These are phyloP conservation scores for Phytophthora multivora DNA, from an alignment of 352 stramenopile genomes.

Conservation along the genomic window DNA sequence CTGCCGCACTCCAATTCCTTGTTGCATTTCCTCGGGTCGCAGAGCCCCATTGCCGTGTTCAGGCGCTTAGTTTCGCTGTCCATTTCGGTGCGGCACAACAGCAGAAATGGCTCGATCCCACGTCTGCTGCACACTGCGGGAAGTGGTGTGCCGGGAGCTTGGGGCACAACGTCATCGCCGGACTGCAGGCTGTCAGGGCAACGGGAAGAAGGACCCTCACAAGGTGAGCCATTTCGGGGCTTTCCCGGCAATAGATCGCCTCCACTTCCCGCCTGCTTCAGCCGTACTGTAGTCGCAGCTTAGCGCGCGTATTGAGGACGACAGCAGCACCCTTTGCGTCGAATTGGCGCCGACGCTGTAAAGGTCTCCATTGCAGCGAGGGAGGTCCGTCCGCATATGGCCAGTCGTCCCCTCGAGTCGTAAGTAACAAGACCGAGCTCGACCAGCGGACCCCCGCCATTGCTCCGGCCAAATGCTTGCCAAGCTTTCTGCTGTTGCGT, in stretches of 20 bases:
- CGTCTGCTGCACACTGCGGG: constrained; percentile 32
- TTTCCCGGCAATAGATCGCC: background rate
- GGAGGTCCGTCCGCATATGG: constrained; percentile 3
- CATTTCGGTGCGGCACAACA: constrained; percentile 28
- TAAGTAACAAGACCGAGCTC: constrained; percentile 19
- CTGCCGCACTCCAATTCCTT: background rate
- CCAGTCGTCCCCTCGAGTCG: constrained; percentile 24
- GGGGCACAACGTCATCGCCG: constrained; percentile 18
- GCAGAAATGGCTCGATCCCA: constrained; percentile 22
- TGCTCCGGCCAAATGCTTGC: background rate
- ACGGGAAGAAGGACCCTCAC: constrained; percentile 12
- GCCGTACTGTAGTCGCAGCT: background rate
- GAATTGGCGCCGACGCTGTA: constrained; percentile 4
- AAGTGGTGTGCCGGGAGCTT: constrained; percentile 33
- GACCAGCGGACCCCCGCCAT: constrained; percentile 11
- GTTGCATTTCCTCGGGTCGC: background rate
- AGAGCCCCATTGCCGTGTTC: background rate
- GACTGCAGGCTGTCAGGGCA: background rate
- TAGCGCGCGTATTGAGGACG: background rate
- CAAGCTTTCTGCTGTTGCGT: background rate
- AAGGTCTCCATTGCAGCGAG: constrained; percentile 7
- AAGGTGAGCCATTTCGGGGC: constrained; percentile 2
- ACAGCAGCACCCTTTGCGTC: background rate
- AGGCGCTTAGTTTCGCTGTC: background rate
- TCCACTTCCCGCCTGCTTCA: constrained; percentile 5